phyloP scores from a whole-genome alignment of 306 rosid genomes.

The Trichosanthes truncata region DNA sequence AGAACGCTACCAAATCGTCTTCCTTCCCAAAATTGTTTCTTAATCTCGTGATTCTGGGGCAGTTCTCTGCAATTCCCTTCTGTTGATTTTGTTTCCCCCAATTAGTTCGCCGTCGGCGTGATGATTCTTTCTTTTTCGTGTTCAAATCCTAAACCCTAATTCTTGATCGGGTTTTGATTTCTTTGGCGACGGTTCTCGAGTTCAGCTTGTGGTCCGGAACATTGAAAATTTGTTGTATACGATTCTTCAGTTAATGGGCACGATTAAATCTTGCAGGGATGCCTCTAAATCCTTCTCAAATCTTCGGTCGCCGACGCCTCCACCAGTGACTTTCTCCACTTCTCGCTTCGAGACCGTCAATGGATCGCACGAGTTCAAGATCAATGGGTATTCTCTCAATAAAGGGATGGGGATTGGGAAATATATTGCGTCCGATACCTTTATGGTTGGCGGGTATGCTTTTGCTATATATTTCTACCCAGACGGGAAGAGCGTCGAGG shows the following conservation, averaged over 20 bases:
- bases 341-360: constrained; percentile 11
- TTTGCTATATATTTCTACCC: constrained; percentile 10
- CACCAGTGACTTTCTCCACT: constrained; percentile 2
- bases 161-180: constrained; percentile 1
- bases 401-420: constrained; percentile 11
- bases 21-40: neutral
- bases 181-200: neutral
- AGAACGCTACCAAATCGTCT: neutral
- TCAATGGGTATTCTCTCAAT: constrained; percentile 13
- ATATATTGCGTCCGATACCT: constrained; percentile 10
- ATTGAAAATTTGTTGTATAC: neutral
- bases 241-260: constrained; percentile 7
- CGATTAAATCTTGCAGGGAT: constrained; percentile 11
- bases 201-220: neutral
- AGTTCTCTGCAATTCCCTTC: neutral
- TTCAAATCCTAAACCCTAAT: constrained; percentile 4
- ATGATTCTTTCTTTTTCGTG: neutral
- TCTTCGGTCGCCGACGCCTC: constrained; percentile 9
- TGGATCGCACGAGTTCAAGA: constrained; percentile 12
- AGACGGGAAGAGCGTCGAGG: constrained; percentile 10
- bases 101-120: neutral
- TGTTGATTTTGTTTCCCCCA: neutral
- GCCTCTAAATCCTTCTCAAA: neutral
- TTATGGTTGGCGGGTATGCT: constrained; percentile 10
- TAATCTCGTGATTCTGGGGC: neutral